A percentile compares a stretch with the other conserved stretches of the same genome.
Conservation (phyloP, 495 filamentous ascomycete genomes). For the Penicillium turbatum region DNA sequence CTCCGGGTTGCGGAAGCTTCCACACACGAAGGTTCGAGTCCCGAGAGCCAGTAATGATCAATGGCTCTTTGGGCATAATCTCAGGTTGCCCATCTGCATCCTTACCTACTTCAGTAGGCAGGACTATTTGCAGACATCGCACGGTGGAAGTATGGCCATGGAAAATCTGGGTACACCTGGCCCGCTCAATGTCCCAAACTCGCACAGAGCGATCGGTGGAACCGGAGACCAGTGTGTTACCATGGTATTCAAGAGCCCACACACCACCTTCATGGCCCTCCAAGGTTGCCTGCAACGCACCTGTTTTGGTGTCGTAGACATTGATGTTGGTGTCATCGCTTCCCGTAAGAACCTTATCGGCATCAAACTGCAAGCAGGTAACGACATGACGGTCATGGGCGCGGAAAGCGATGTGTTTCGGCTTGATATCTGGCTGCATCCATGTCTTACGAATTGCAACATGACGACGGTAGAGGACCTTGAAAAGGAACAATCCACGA, state of each 20-base stretch:
- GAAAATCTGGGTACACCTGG: slow-evolving; percentile 88
- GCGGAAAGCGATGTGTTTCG: slow-evolving; percentile 91
- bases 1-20: slow-evolving; percentile 82
- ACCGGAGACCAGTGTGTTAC: slow-evolving; percentile 90
- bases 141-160: slow-evolving; percentile 98
- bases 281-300: slow-evolving; percentile 73
- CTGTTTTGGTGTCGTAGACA: slow-evolving; percentile 96
- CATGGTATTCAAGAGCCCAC: slow-evolving; percentile 95
- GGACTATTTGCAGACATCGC: slow-evolving; percentile 89
- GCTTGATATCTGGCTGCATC: slow-evolving; percentile 80
- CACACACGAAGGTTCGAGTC: slow-evolving; percentile 94
- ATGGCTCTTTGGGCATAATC: slow-evolving; percentile 84
- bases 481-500: slow-evolving; percentile 84
- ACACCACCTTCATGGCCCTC: slow-evolving; percentile 96
- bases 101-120: slow-evolving; percentile 74
- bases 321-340: slow-evolving; percentile 98
- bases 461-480: slow-evolving; percentile 91
- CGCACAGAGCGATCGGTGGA: slow-evolving; percentile 94
- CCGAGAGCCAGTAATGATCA: slow-evolving; percentile 96
- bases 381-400: slow-evolving; percentile 96
- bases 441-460: slow-evolving; percentile 84
- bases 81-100: slow-evolving; percentile 68
- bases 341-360: slow-evolving; percentile 95
- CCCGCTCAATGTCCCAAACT: slow-evolving; percentile 95
- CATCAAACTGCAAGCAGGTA: slow-evolving; percentile 95